These are phyloP conservation scores for Aspergillus eucalypticola DNA, from an alignment of 2,329 filamentous ascomycete species.

Conservation along the genomic window DNA sequence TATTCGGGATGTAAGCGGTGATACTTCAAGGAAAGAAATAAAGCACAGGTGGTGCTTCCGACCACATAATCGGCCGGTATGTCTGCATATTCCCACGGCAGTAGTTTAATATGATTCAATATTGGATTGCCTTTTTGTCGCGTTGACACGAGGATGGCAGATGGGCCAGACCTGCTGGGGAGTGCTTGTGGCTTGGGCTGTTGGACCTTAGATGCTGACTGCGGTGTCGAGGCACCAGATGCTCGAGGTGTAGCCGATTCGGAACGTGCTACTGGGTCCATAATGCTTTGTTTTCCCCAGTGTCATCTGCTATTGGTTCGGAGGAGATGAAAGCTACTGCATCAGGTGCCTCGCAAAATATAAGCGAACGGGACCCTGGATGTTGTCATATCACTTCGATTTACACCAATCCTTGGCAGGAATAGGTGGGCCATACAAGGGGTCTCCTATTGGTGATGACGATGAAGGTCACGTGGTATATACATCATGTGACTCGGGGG, in stretches of 20 bases:
- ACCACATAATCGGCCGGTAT: constrained; percentile 94
- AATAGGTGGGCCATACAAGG: not conserved
- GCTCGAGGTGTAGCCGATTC: constrained; percentile 41
- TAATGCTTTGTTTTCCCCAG: constrained; percentile 47
- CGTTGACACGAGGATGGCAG: constrained; percentile 83
- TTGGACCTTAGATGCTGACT: constrained; percentile 59
- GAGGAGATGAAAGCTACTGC: not conserved
- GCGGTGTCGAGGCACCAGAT: constrained; percentile 52
- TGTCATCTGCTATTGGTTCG: constrained; percentile 48
- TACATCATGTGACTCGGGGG: not conserved
- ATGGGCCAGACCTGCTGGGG: constrained; percentile 64
- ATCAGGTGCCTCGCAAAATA: not conserved
- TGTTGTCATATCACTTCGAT: not conserved
- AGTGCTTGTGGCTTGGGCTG: constrained; percentile 90
- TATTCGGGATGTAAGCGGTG: constrained; percentile 97
- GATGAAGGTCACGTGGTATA: not conserved
- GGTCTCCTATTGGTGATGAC: not conserved
- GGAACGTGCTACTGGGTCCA: constrained; percentile 40
- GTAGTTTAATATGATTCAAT: constrained; percentile 73
- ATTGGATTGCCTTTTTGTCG: constrained; percentile 95
- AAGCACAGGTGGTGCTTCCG: constrained; percentile 80
- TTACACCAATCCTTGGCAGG: not conserved
- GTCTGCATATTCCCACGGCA: constrained; percentile 95
- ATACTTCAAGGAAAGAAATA: constrained; percentile 95
- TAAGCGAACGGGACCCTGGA: not conserved